Evolutionary conservation across 129 eudicot genomes (phyloP).

Genomic region (Smallanthus sonchifolius): DNA sequence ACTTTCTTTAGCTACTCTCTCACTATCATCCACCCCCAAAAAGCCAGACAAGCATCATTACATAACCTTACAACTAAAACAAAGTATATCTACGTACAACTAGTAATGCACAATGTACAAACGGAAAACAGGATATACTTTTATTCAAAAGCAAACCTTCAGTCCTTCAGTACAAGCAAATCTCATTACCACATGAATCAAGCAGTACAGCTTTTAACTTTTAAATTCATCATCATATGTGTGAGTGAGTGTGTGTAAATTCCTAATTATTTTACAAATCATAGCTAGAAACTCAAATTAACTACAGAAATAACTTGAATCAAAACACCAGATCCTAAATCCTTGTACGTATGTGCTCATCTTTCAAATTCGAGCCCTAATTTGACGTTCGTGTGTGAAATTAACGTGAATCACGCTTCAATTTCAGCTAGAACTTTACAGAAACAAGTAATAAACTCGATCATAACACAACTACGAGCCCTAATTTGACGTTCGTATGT

Average conservation of each 20-base stretch:
- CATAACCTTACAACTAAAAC: neutral
- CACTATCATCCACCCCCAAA: constrained; percentile 15
- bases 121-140: neutral
- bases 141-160: neutral
- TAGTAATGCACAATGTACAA: neutral
- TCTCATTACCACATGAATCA: neutral
- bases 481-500: neutral
- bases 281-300: neutral
- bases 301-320: neutral
- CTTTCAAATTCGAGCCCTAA: neutral
- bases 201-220: neutral
- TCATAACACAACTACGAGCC: neutral
- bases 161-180: neutral
- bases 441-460: neutral
- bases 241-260: neutral
- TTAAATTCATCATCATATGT: neutral
- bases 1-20: constrained; percentile 5
- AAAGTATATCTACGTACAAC: constrained; percentile 14
- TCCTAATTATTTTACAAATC: neutral
- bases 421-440: neutral
- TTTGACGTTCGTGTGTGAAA: neutral
- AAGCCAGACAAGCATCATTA: constrained; percentile 30
- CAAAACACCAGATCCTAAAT: neutral
- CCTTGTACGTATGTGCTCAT: neutral
- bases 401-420: neutral